Percentiles rank a stretch among this genome's conserved stretches.
These are phyloP conservation scores for Trametes elegans DNA, from an alignment of 768 basidiomycete genomes.

Conservation along the genomic window DNA sequence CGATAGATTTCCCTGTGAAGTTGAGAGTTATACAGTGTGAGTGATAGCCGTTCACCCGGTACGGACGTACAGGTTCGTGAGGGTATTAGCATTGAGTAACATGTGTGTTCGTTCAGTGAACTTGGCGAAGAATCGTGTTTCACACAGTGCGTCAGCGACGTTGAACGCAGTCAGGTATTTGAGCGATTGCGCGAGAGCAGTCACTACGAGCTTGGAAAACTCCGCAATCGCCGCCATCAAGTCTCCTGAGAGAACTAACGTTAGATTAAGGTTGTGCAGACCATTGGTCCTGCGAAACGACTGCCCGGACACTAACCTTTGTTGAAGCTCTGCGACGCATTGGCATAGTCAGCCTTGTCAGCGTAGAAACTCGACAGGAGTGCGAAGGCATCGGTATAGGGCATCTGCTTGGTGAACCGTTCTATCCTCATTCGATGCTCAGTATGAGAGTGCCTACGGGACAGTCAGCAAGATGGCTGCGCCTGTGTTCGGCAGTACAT, in stretches of 20 bases:
- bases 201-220: conserved; percentile 67
- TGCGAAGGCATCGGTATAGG: conserved; percentile 70
- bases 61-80: conserved; percentile 73
- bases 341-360: conserved; percentile 39
- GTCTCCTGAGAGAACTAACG: too few species aligned
- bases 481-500: too few species aligned
- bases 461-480: background rate
- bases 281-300: too few species aligned
- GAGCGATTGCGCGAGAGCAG: conserved; percentile 73
- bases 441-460: conserved; percentile 20
- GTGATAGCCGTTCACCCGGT: too few species aligned
- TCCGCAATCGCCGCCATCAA: conserved; percentile 59
- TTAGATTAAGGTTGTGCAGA: too few species aligned
- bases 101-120: conserved; percentile 81
- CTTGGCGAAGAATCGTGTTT: conserved; percentile 72
- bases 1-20: conserved; percentile 92
- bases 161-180: conserved; percentile 70
- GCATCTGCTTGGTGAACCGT: conserved; percentile 49
- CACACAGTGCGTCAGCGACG: conserved; percentile 75
- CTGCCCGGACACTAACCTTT: conserved; percentile 36
- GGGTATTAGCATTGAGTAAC: conserved; percentile 85
- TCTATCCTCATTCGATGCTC: conserved; percentile 59
- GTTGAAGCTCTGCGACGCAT: conserved; percentile 43
- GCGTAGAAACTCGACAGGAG: conserved; percentile 66
- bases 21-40: too few species aligned